A percentile compares a stretch with the other conserved stretches of the same genome.
phyloP scores from a whole-genome alignment of 352 stramenopile species.

The Phytopythium cucurbitacearum region DNA sequence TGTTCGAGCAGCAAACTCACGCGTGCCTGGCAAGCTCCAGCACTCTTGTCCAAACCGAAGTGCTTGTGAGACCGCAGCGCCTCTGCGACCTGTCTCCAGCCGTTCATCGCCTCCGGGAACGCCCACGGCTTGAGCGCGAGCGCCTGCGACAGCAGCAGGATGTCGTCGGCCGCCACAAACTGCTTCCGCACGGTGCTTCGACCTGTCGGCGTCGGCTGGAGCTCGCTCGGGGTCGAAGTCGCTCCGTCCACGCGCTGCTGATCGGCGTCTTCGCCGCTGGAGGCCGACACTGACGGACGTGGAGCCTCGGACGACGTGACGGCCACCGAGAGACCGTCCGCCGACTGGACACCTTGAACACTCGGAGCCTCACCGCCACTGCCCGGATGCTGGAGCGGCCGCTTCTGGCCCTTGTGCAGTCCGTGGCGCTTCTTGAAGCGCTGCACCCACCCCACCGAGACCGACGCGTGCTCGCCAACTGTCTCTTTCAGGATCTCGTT shows the following conservation, averaged over 20 bases:
- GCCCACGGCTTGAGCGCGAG: slow-evolving; percentile 22
- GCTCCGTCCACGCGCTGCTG: not conserved
- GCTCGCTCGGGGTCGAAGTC: slow-evolving; percentile 7
- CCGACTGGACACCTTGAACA: too few relatives aligned
- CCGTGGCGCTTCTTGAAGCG: slow-evolving; percentile 33
- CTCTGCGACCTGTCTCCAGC: slow-evolving; percentile 25
- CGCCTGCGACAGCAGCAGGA: slow-evolving; percentile 28
- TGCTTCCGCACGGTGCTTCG: slow-evolving; percentile 11
- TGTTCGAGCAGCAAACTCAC: slow-evolving; percentile 24
- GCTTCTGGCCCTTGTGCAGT: slow-evolving; percentile 16
- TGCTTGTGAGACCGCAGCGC: slow-evolving; percentile 8
- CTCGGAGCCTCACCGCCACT: not conserved
- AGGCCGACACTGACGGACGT: not conserved
- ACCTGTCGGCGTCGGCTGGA: not conserved
- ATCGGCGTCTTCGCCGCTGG: not conserved
- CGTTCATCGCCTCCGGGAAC: slow-evolving; percentile 23
- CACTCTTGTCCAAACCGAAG: slow-evolving; percentile 28
- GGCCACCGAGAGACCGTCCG: too few relatives aligned
- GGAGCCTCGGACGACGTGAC: too few relatives aligned
- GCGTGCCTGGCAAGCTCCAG: slow-evolving; percentile 27
- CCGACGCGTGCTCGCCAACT: slow-evolving; percentile 10
- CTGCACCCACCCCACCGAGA: slow-evolving; percentile 32
- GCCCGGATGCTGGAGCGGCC: not conserved
- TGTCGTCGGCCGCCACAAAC: slow-evolving; percentile 32
- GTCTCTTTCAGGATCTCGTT: slow-evolving; percentile 27